phyloP scores from a whole-genome alignment of 176 grass and related monocot genomes.

The Eleusine indica region DNA sequence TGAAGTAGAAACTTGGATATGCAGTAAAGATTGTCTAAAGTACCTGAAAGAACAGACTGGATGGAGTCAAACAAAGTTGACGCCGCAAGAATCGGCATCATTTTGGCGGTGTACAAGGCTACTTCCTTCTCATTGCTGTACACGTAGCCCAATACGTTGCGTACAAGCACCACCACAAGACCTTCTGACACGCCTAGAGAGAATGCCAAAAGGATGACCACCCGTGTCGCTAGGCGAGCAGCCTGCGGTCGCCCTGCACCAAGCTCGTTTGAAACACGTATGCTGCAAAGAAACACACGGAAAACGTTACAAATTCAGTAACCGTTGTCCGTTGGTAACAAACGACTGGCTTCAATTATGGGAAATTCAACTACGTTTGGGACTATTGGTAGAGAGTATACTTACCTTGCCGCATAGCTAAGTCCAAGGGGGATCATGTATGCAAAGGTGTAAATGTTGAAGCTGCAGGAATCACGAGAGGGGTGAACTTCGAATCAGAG shows the following conservation, averaged over 20 bases:
- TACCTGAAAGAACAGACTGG: constrained; percentile 66
- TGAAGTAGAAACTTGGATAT: too few species aligned
- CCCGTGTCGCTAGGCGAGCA: constrained; percentile 34
- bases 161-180: constrained; percentile 32
- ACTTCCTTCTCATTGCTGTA: constrained; percentile 60
- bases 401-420: constrained; percentile 50
- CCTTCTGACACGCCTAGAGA: constrained; percentile 28
- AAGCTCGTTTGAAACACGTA: constrained; percentile 65
- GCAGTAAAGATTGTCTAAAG: too few species aligned
- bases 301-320: too few species aligned
- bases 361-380: too few species aligned
- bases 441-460: constrained; percentile 33
- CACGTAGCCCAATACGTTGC: constrained; percentile 49
- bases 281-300: constrained; percentile 13
- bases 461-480: constrained; percentile 26
- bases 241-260: constrained; percentile 35
- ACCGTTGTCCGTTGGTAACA: too few species aligned
- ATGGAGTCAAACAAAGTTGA: constrained; percentile 51
- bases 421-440: constrained; percentile 61
- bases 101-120: constrained; percentile 31
- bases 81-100: constrained; percentile 54
- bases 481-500: neutral
- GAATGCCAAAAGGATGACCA: constrained; percentile 38
- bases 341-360: too few species aligned
- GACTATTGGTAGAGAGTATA: neutral